A percentile compares a stretch with the other conserved stretches of the same genome.
Evolutionary conservation across 2,329 filamentous ascomycete genomes (phyloP).

Genomic region (Phaeophleospora eucalypticola): DNA sequence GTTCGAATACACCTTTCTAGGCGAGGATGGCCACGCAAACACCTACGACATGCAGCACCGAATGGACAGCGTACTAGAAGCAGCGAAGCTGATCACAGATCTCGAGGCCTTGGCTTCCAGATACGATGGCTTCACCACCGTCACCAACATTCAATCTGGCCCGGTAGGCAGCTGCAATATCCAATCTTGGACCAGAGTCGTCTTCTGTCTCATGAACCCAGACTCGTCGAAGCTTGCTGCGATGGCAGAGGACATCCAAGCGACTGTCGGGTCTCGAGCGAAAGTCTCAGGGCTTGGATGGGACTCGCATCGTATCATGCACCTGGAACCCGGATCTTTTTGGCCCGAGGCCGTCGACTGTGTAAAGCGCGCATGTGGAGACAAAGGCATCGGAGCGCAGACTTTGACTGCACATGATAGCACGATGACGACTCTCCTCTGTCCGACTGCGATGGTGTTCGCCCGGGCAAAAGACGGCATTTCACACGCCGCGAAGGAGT

Average conservation of each 20-base stretch:
- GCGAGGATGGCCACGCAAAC: slow-evolving; percentile 30
- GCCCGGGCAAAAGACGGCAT: slow-evolving; percentile 28
- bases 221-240: slow-evolving; percentile 17
- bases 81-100: slow-evolving; percentile 23
- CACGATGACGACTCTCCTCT: slow-evolving; percentile 28
- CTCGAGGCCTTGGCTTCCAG: slow-evolving; percentile 22
- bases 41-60: slow-evolving; percentile 29
- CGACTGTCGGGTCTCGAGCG: slow-evolving; percentile 4
- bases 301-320: slow-evolving; percentile 6
- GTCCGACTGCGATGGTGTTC: slow-evolving; percentile 34
- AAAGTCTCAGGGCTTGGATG: slow-evolving; percentile 1
- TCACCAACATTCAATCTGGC: slow-evolving; percentile 26
- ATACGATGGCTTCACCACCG: slow-evolving; percentile 25
- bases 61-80: slow-evolving; percentile 25
- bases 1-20: slow-evolving; percentile 11
- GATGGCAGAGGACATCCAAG: slow-evolving; percentile 25
- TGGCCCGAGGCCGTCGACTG: slow-evolving; percentile 21
- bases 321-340: slow-evolving; percentile 15
- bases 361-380: slow-evolving; percentile 27
- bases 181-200: slow-evolving; percentile 24
- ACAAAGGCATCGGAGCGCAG: slow-evolving; percentile 23
- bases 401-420: slow-evolving; percentile 30
- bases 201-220: slow-evolving; percentile 30
- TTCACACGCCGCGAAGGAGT: slow-evolving; percentile 25
- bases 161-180: slow-evolving; percentile 29